Evolutionary conservation across 345 rosid genomes (phyloP), one percentile per base, ranked within the genome.

Genomic region (Syzygium oleosum): DNA sequence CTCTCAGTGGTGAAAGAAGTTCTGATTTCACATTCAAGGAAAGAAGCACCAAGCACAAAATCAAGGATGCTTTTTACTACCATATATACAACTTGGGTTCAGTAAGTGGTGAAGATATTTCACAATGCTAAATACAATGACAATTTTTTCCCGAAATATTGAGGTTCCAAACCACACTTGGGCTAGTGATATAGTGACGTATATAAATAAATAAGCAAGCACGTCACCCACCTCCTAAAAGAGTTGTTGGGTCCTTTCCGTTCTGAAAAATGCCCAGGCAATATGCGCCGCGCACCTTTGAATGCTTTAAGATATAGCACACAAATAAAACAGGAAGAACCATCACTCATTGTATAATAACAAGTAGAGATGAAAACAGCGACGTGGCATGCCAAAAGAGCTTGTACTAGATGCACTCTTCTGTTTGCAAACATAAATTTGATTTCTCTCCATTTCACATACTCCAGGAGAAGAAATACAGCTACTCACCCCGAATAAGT

Each of bases 201-300:
- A 6, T n/a, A n/a, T 61, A 73, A 73, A 73, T 25, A 19, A 73
- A 73, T 19, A 73, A 73, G 49, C 83, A 84, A 34, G 86, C 84
- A 85, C 38, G 61, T 51, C 53, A 43, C 68, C 86, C 65, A 97
- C 98, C 99, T 92, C 99, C 98, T 51, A 97, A 92, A 68, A 97
- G 97, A 87, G 98, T 96, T 61, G 98, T 94, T 78, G 95, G 96
- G 88, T 97, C 99, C 90, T 91, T 93, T 83, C 96, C 98, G 88
- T 97, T 97, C 88, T 92, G 99, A 88, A 97, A 97, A 78, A 97
- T 90, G 85, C 99, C 99, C 25, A 97, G 93, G 91, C 99, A 97
- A 89, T 95, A 96, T 63, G 96, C 98, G 8, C 97, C 94, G 2
- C 31, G 93, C 31, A 94, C 95, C 94, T 93, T 96, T 21, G 98